Percentiles rank a stretch among this genome's conserved stretches.
These are phyloP conservation scores for Davidsoniella eucalypti DNA, from an alignment of 2,329 filamentous ascomycete genomes.

Conservation along the genomic window DNA sequence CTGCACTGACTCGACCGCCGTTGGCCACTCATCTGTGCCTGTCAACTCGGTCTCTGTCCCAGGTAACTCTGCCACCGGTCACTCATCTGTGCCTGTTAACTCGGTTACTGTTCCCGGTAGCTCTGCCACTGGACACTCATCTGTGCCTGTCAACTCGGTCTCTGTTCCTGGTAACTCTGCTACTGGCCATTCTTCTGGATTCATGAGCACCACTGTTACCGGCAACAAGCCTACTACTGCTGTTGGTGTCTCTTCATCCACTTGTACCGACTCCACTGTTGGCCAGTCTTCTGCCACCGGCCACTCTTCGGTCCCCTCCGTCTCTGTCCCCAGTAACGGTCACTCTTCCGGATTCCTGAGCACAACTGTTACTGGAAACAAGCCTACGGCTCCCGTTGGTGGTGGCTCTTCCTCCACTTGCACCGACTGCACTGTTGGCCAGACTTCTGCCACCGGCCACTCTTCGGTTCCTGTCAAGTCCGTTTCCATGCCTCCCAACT, in stretches of 20 bases:
- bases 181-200: background rate
- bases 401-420: background rate
- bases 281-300: background rate
- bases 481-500: background rate
- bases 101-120: constrained; percentile 25
- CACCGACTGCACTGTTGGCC: background rate
- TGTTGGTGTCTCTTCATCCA: background rate
- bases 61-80: constrained; percentile 18
- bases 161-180: constrained; percentile 16
- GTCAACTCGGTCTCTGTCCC: constrained; percentile 21
- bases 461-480: background rate
- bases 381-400: background rate
- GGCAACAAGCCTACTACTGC: background rate
- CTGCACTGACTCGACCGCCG: constrained; percentile 24
- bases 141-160: constrained; percentile 23
- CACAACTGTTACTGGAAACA: background rate
- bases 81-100: background rate
- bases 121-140: constrained; percentile 29
- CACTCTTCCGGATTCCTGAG: background rate
- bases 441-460: background rate
- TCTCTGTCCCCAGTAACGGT: background rate
- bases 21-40: constrained; percentile 24
- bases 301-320: background rate
- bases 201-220: background rate
- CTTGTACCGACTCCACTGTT: background rate